phyloP scores from a whole-genome alignment of 805 yeast species.

The Candida ascalaphidarum region DNA sequence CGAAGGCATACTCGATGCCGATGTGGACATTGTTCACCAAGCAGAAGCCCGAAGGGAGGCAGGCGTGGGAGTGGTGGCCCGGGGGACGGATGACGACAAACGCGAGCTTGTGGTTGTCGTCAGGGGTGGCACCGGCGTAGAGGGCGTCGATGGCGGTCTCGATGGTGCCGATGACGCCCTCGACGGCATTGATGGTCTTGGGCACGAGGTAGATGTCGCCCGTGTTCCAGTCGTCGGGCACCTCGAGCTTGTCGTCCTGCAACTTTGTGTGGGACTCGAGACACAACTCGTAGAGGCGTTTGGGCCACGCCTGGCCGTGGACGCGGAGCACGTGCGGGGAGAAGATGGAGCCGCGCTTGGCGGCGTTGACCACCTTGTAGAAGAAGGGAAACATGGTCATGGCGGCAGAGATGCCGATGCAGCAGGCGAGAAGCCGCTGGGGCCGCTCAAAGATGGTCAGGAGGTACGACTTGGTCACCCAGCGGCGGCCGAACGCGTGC shows the following conservation, averaged over 20 bases:
- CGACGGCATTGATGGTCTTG: constrained; percentile 58
- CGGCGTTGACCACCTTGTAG: constrained; percentile 41
- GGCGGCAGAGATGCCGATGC: constrained; percentile 76
- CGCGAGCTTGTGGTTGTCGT: constrained; percentile 31
- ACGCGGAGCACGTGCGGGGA: constrained; percentile 57
- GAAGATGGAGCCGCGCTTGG: constrained; percentile 39
- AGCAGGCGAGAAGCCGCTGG: constrained; percentile 64
- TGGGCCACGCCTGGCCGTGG: constrained; percentile 73
- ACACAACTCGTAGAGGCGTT: constrained; percentile 49
- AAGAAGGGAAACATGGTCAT: constrained; percentile 56
- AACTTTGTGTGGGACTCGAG: constrained; percentile 48
- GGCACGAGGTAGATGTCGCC: constrained; percentile 74
- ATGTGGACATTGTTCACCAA: constrained; percentile 74
- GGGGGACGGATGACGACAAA: constrained; percentile 74
- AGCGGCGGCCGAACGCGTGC: constrained; percentile 65
- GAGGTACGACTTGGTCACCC: constrained; percentile 64
- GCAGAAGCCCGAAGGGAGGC: constrained; percentile 82
- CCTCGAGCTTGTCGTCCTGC: constrained; percentile 50
- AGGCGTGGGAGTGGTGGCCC: constrained; percentile 81
- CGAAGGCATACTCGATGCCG: constrained; percentile 68
- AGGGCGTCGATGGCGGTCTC: constrained; percentile 59
- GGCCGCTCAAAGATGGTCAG: constrained; percentile 77
- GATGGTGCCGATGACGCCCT: constrained; percentile 70
- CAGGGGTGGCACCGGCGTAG: constrained; percentile 7
- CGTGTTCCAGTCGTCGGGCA: constrained; percentile 74